Evolutionary conservation across 2,329 filamentous ascomycete genomes (phyloP).

Genomic region (Venturia effusa): DNA sequence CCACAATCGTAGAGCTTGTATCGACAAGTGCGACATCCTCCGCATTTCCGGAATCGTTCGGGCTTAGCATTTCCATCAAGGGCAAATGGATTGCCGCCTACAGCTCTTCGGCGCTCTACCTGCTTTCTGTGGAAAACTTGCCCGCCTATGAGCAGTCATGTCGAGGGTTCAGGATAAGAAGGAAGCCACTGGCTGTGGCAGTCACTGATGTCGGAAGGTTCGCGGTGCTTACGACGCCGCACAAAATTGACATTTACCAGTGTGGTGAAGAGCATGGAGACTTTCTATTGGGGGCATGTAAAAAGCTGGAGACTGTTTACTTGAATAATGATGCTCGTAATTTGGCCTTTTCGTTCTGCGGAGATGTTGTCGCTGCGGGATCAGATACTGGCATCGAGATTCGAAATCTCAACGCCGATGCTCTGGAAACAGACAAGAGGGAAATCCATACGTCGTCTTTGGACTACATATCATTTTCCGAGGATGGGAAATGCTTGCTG

Average conservation of each 20-base stretch:
- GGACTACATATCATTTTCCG: conserved; percentile 28
- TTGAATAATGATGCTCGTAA: conserved; percentile 69
- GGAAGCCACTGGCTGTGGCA: conserved; percentile 62
- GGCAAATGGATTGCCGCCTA: conserved; percentile 66
- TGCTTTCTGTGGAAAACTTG: conserved; percentile 46
- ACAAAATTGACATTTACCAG: conserved; percentile 80
- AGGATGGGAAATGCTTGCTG: conserved; percentile 28
- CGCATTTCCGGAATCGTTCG: conserved; percentile 68
- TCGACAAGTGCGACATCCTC: conserved; percentile 75
- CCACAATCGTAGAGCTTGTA: conserved; percentile 62
- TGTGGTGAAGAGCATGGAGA: conserved; percentile 36
- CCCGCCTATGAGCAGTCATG: conserved; percentile 43
- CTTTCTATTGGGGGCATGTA: conserved; percentile 42
- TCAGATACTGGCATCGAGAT: conserved; percentile 49
- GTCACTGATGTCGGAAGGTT: conserved; percentile 67
- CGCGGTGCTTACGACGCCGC: conserved; percentile 69
- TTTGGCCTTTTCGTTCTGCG: conserved; percentile 71
- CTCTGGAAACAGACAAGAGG: conserved; percentile 22
- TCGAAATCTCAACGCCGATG: not conserved
- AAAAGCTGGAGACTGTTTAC: conserved; percentile 55
- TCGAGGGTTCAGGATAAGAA: conserved; percentile 64
- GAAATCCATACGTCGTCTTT: conserved; percentile 26
- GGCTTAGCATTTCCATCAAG: conserved; percentile 63
- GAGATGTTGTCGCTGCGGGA: conserved; percentile 70
- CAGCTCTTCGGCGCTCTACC: conserved; percentile 70